Percentiles rank a stretch among this genome's conserved stretches.
Evolutionary conservation across 2,329 filamentous ascomycete genomes (phyloP).

Genomic region (Aspergillus chevalieri): DNA sequence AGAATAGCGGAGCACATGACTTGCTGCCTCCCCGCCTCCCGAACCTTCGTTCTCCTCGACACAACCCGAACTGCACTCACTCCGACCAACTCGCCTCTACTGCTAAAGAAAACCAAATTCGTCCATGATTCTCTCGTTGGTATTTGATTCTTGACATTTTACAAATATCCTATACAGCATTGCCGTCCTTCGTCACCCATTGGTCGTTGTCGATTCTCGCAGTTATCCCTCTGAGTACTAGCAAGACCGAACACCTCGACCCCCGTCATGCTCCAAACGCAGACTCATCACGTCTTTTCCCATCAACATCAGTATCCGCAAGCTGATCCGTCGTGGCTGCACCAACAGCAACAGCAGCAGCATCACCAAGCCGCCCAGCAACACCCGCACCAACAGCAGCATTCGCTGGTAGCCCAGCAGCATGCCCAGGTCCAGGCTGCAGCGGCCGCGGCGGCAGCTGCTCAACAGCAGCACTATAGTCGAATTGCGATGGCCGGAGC

Average conservation of each 20-base stretch:
- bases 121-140: constrained; percentile 26
- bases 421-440: constrained; percentile 52
- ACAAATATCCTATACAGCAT: neutral
- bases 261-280: constrained; percentile 42
- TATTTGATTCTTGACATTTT: constrained; percentile 20
- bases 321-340: constrained; percentile 40
- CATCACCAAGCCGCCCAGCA: constrained; percentile 33
- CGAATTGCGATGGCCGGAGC: constrained; percentile 64
- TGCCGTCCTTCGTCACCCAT: constrained; percentile 2
- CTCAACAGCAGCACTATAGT: constrained; percentile 58
- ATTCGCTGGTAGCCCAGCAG: constrained; percentile 42
- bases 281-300: constrained; percentile 57
- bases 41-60: constrained; percentile 2
- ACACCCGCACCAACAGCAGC: constrained; percentile 35
- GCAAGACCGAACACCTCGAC: constrained; percentile 16
- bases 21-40: constrained; percentile 4
- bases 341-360: constrained; percentile 35
- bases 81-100: constrained; percentile 13
- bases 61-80: constrained; percentile 22
- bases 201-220: constrained; percentile 16
- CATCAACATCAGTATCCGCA: constrained; percentile 52
- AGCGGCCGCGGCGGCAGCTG: constrained; percentile 33
- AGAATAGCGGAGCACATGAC: neutral
- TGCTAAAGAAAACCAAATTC: constrained; percentile 3
- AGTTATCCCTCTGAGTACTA: constrained; percentile 15